Base-by-base conservation (phyloP, 768 basidiomycete species). In the Lepiota venenata region DNA sequence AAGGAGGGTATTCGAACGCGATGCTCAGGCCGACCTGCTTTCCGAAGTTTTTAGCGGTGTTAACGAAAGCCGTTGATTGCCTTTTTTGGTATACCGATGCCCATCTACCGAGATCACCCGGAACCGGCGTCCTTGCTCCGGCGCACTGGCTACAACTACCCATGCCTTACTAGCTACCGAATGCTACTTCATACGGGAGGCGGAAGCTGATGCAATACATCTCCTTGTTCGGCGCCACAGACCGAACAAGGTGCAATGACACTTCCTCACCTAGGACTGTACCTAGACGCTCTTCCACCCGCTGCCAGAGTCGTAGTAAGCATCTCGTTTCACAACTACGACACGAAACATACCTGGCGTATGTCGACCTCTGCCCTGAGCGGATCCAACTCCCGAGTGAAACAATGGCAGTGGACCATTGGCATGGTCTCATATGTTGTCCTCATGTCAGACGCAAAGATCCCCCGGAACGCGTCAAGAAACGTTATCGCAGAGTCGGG, bases 121-220 rank as follows among this genome's bases (percentile, higher is more conserved):
- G 40, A n/a, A 11, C 46, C 46, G 46, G 20, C 7, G 39, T 25
- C 41, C 2, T 16, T 36, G 14, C 7, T 1, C 47, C 44, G 14
- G 22, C 40, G 36, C 46, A 45, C 25, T 39, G 25, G 22, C 3
- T 21, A 39, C 16, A 56, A 25, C 3, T 47, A 8, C 36, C 37
- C 55, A 40, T 27, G 47, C 7, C 29, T 51, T 16, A 50, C 47
- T 55, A 41, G 21, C 53, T 55, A 55, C 29, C 39, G 62, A 72
- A 70, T 36, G 71, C 74, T 11, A 76, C 78, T 52, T 66, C 69
- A 25, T 64, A 58, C 35, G 75, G 72, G 32, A 73, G 67, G 16
- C 74, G 68, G 77, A 99, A 98, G 68, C 88, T 88, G 51, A 99
- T 81, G 69, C 96, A 95, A 69, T 95, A 98, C 96, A 98, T 98